phyloP scores from a whole-genome alignment of 345 rosid genomes.

The Sonneratia caseolaris region DNA sequence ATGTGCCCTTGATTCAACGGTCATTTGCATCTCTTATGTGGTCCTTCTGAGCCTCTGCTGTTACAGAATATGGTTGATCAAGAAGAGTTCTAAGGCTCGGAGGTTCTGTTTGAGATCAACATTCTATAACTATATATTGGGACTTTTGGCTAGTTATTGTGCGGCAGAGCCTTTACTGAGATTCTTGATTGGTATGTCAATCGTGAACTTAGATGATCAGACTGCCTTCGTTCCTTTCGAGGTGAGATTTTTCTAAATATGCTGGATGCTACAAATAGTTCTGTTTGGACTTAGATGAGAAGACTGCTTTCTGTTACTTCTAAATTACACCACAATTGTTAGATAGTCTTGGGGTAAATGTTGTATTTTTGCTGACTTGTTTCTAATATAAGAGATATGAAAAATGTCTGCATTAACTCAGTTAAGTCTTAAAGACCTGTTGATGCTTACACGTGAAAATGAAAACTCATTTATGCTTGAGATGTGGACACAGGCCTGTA shows the following conservation, averaged over 20 bases:
- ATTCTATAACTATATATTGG: conserved; percentile 47
- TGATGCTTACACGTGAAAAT: neutral
- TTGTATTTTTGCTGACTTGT: too few relatives aligned
- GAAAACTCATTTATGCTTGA: neutral
- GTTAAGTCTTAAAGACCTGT: neutral
- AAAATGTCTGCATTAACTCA: too few relatives aligned
- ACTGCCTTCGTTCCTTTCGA: conserved; percentile 63
- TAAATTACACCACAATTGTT: neutral
- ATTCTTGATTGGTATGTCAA: conserved; percentile 54
- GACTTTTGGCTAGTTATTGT: conserved; percentile 56
- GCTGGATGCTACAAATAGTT: neutral
- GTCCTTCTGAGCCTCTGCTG: conserved; percentile 61
- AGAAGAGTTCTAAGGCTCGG: conserved; percentile 40
- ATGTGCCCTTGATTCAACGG: conserved; percentile 58
- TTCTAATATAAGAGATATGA: too few relatives aligned
- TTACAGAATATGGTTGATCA: conserved; percentile 62
- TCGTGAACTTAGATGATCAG: conserved; percentile 49
- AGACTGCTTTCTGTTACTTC: neutral
- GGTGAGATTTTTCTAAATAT: conserved; percentile 31
- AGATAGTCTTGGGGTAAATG: too few relatives aligned
- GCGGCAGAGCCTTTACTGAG: conserved; percentile 65
- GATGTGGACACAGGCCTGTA: neutral
- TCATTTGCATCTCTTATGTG: conserved; percentile 54
- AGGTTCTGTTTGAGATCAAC: conserved; percentile 56
- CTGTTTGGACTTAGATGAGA: neutral